Conservation (phyloP, 805 yeast genomes). For the Teunomyces cretensis region DNA sequence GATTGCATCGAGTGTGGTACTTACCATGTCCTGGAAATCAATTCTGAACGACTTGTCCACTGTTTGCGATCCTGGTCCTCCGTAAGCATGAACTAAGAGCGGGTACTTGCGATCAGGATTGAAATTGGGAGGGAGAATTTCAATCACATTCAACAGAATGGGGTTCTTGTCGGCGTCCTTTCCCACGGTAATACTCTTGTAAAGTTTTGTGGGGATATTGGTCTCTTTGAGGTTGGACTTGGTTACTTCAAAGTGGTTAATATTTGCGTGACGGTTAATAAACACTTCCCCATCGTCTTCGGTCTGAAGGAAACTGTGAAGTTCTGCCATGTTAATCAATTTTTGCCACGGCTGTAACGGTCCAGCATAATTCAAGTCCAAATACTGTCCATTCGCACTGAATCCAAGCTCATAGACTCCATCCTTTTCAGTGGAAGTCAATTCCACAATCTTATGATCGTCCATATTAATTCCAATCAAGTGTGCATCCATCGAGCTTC, state of each 20-base stretch:
- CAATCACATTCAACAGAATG: slow-evolving; percentile 51
- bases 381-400: slow-evolving; percentile 22
- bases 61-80: slow-evolving; percentile 78
- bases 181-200: slow-evolving; percentile 28
- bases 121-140: slow-evolving; percentile 60
- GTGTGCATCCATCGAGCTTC: slow-evolving; percentile 16
- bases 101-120: slow-evolving; percentile 53
- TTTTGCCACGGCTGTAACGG: slow-evolving; percentile 27
- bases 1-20: slow-evolving; percentile 57
- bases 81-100: slow-evolving; percentile 65
- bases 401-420: slow-evolving; percentile 17
- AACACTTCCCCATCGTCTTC: slow-evolving; percentile 11
- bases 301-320: slow-evolving; percentile 8
- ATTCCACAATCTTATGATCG: slow-evolving; percentile 1
- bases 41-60: slow-evolving; percentile 46
- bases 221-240: slow-evolving; percentile 25
- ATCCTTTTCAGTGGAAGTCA: slow-evolving; percentile 9
- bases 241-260: slow-evolving; percentile 20
- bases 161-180: slow-evolving; percentile 26
- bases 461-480: slow-evolving; percentile 8
- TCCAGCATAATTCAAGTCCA: slow-evolving; percentile 19
- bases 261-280: slow-evolving; percentile 11
- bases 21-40: slow-evolving; percentile 59
- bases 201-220: slow-evolving; percentile 53
- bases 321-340: slow-evolving; percentile 17